These are phyloP conservation scores for Cryphonectria nitschkei DNA, from an alignment of 2,329 filamentous ascomycete genomes.

Conservation along the genomic window DNA sequence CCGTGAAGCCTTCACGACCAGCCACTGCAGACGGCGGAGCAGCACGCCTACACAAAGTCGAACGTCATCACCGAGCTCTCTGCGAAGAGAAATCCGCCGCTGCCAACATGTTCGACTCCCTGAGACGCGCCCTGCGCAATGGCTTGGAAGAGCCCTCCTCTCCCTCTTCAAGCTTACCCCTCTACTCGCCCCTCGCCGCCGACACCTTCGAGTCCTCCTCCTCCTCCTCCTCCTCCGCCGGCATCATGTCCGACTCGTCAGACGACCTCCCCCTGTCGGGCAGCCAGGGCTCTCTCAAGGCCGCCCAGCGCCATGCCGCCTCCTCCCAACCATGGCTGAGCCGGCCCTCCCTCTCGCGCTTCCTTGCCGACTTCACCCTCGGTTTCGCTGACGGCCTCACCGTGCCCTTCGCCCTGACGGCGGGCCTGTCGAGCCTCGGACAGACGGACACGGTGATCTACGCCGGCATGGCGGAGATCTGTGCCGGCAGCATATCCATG, in stretches of 20 bases:
- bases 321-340: slow-evolving; percentile 8
- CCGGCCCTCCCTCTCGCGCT: slow-evolving; percentile 40
- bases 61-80: neutral
- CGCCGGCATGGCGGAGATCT: slow-evolving; percentile 71
- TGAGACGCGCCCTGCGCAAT: slow-evolving; percentile 3
- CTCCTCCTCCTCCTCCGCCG: neutral
- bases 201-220: slow-evolving; percentile 10
- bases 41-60: neutral
- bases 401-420: slow-evolving; percentile 74
- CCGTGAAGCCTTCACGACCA: neutral
- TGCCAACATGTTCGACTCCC: slow-evolving; percentile 13
- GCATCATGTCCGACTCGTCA: neutral
- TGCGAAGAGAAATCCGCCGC: neutral
- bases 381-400: slow-evolving; percentile 76
- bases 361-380: slow-evolving; percentile 69
- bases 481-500: slow-evolving; percentile 74
- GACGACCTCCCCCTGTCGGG: neutral
- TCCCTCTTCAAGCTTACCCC: slow-evolving; percentile 11
- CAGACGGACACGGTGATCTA: slow-evolving; percentile 66
- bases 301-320: slow-evolving; percentile 26
- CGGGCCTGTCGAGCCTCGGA: slow-evolving; percentile 66
- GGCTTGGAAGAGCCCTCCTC: slow-evolving; percentile 1
- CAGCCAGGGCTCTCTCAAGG: slow-evolving; percentile 12
- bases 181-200: slow-evolving; percentile 23
- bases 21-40: neutral